Conservation (phyloP, 2,329 filamentous ascomycete species). For the Colletotrichum godetiae region DNA sequence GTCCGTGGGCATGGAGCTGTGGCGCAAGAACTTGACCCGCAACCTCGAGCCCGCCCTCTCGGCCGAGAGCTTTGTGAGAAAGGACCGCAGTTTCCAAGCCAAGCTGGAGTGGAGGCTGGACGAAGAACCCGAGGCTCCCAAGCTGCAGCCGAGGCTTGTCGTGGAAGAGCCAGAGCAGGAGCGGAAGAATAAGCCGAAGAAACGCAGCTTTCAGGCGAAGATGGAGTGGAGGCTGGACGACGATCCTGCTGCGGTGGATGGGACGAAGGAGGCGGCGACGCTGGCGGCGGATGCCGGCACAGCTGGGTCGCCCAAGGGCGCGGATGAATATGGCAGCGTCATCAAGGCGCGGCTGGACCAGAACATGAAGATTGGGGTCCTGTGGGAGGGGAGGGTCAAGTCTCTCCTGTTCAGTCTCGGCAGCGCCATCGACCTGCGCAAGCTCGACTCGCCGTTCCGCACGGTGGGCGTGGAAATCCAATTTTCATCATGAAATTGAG, state of each 20-base stretch:
- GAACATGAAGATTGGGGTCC: slow-evolving; percentile 82
- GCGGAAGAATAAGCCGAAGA: slow-evolving; percentile 38
- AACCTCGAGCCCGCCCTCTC: slow-evolving; percentile 29
- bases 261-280: slow-evolving; percentile 13
- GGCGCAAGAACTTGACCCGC: slow-evolving; percentile 70
- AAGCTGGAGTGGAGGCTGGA: slow-evolving; percentile 63
- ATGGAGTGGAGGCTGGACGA: slow-evolving; percentile 62
- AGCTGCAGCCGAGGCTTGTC: neutral
- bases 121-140: slow-evolving; percentile 36
- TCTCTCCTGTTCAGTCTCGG: slow-evolving; percentile 93
- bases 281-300: slow-evolving; percentile 22
- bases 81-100: slow-evolving; percentile 58
- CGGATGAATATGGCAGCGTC: slow-evolving; percentile 83
- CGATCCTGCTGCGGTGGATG: slow-evolving; percentile 45
- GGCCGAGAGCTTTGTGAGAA: slow-evolving; percentile 37
- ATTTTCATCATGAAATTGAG: slow-evolving; percentile 75
- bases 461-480: slow-evolving; percentile 83
- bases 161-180: neutral
- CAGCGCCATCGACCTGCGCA: slow-evolving; percentile 83
- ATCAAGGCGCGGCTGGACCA: slow-evolving; percentile 92
- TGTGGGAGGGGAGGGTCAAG: slow-evolving; percentile 95
- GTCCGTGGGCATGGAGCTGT: slow-evolving; percentile 91
- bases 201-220: slow-evolving; percentile 65
- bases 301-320: slow-evolving; percentile 46
- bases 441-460: slow-evolving; percentile 80